phyloP scores from a whole-genome alignment of 768 basidiomycete genomes.

The Collybiopsis luxurians region DNA sequence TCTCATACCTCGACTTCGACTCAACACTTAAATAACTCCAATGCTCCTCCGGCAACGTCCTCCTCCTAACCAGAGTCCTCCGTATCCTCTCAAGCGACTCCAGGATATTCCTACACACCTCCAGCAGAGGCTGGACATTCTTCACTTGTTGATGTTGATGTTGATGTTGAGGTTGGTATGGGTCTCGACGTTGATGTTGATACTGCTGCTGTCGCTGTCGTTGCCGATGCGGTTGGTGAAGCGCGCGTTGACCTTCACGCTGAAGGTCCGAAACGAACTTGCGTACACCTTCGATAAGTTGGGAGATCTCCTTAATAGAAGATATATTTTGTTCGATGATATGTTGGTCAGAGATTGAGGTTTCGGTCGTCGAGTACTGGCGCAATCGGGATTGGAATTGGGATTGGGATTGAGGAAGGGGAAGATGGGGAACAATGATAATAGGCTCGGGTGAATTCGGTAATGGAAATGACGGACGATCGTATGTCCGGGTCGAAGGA shows the following conservation, averaged over 20 bases:
- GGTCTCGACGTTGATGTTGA: not conserved
- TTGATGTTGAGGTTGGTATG: not conserved
- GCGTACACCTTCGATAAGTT: not conserved
- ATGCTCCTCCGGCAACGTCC: not conserved
- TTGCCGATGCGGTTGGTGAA: not conserved
- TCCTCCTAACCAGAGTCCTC: not conserved
- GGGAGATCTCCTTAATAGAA: not conserved
- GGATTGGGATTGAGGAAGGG: too few species aligned
- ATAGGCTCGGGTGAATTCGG: too few species aligned
- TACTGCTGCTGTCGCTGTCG: not conserved
- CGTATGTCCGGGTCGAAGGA: too few species aligned
- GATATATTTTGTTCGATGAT: not conserved
- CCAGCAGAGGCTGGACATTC: not conserved
- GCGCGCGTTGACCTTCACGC: not conserved
- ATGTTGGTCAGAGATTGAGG: too few species aligned
- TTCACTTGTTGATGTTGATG: not conserved
- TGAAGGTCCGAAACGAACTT: not conserved
- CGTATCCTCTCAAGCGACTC: not conserved
- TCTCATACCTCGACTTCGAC: not conserved
- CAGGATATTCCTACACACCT: not conserved
- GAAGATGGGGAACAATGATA: too few species aligned
- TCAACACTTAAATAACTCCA: not conserved
- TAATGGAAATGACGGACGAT: too few species aligned
- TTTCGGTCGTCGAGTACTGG: too few species aligned
- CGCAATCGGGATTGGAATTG: too few species aligned